Conservation (phyloP, 257 asterid genomes). For the Knoxia roxburghii region DNA sequence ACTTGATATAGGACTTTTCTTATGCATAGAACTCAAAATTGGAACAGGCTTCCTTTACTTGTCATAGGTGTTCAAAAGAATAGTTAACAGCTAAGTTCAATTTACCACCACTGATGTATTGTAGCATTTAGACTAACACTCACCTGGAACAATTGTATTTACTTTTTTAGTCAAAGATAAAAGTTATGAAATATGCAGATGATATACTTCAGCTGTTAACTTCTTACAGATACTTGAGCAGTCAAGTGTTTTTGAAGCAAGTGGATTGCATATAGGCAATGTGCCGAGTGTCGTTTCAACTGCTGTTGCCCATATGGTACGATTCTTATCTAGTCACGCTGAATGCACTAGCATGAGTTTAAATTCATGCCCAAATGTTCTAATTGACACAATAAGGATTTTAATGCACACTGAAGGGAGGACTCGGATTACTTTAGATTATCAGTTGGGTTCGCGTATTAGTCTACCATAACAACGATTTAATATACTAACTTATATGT, state of each 20-base stretch:
- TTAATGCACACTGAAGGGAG: too few relatives aligned
- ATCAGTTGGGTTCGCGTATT: too few relatives aligned
- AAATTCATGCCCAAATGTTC: neutral
- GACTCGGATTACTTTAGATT: too few relatives aligned
- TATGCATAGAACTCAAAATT: conserved; percentile 1
- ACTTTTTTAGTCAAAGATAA: too few relatives aligned
- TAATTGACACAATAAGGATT: neutral
- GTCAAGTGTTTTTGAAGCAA: conserved; percentile 61
- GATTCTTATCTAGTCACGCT: conserved; percentile 5
- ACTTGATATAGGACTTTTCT: neutral
- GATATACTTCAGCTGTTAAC: neutral
- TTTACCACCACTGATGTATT: too few relatives aligned
- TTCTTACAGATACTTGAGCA: conserved; percentile 65
- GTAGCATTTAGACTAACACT: too few relatives aligned
- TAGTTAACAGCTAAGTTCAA: too few relatives aligned
- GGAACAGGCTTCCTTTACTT: neutral
- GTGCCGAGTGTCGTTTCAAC: conserved; percentile 61
- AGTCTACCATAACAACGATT: too few relatives aligned
- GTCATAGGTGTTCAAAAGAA: too few relatives aligned
- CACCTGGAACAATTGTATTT: too few relatives aligned
- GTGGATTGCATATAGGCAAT: conserved; percentile 43
- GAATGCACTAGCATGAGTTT: neutral
- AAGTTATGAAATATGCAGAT: neutral
- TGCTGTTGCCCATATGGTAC: conserved; percentile 88
- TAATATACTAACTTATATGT: too few relatives aligned